These are phyloP conservation scores for Chamaecyparis obtusa DNA, from an alignment of 75 land plant genomes.

Conservation along the genomic window DNA sequence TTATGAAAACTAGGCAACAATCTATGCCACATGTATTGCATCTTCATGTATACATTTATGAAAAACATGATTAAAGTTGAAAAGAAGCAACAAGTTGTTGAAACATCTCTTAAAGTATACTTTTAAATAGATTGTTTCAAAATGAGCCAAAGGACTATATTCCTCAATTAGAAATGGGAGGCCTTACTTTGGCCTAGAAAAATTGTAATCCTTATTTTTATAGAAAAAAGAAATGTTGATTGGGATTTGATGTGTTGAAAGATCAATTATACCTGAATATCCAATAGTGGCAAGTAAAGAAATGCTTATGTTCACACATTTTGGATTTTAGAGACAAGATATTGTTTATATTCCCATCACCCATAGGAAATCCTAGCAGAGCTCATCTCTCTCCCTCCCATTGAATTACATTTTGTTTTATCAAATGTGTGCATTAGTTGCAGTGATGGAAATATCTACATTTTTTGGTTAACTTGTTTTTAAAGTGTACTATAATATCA, in stretches of 20 bases:
- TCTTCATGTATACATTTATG: not conserved
- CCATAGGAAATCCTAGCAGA: too few relatives aligned
- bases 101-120: not conserved
- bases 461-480: too few relatives aligned
- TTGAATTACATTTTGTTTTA: too few relatives aligned
- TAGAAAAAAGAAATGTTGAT: not conserved
- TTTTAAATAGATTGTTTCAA: not conserved
- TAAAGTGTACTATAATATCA: too few relatives aligned
- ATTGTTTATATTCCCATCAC: not conserved
- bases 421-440: too few relatives aligned
- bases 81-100: not conserved
- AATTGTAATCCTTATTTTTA: not conserved
- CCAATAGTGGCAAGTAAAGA: not conserved
- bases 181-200: not conserved
- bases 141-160: not conserved
- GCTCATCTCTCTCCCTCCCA: too few relatives aligned
- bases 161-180: not conserved
- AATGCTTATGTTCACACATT: not conserved
- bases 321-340: not conserved
- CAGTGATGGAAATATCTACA: too few relatives aligned
- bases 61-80: not conserved
- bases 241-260: not conserved
- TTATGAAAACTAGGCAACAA: not conserved
- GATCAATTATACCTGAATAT: not conserved
- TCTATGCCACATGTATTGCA: not conserved